Evolutionary conservation across 805 yeast species (phyloP).

Genomic region (Dipodascopsis tothii): DNA sequence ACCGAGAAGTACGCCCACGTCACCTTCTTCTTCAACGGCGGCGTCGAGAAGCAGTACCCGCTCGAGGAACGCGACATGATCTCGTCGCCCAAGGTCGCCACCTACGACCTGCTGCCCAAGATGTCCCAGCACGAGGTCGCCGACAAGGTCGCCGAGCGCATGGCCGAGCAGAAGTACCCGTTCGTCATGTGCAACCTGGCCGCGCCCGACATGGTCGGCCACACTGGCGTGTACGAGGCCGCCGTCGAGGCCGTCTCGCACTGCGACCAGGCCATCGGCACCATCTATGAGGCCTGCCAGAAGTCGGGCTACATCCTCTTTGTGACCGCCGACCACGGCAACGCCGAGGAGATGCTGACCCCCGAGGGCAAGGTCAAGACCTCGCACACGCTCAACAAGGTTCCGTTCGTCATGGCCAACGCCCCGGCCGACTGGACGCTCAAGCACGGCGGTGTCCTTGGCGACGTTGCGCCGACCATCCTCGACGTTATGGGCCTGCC

Average conservation of each 20-base stretch:
- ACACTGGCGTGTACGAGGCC: conserved; percentile 25
- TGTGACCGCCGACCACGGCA: conserved; percentile 25
- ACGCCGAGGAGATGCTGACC: conserved; percentile 26
- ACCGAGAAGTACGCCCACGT: conserved; percentile 26
- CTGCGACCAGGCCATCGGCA: conserved; percentile 23
- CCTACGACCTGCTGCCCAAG: conserved; percentile 22
- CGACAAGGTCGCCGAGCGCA: conserved; percentile 19
- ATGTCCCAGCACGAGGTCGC: conserved; percentile 26
- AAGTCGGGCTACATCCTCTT: conserved; percentile 18
- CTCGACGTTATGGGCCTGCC: conserved; percentile 20
- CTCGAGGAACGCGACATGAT: conserved; percentile 24
- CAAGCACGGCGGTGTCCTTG: conserved; percentile 22
- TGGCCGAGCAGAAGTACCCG: conserved; percentile 21
- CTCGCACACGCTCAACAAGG: conserved; percentile 23
- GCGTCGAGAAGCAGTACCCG: conserved; percentile 24
- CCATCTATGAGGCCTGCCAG: conserved; percentile 21
- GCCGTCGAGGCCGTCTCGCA: conserved; percentile 23
- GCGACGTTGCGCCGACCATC: conserved; percentile 25
- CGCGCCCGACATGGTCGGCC: conserved; percentile 26
- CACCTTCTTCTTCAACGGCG: conserved; percentile 26
- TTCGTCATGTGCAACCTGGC: conserved; percentile 25
- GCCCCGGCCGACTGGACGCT: conserved; percentile 21
- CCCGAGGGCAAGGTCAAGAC: conserved; percentile 24
- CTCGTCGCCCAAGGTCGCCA: conserved; percentile 24
- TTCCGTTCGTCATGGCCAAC: conserved; percentile 25